Percentiles rank a stretch among this genome's conserved stretches.
Conservation (phyloP, 2,329 filamentous ascomycete genomes). For the Fusarium nygamai region DNA sequence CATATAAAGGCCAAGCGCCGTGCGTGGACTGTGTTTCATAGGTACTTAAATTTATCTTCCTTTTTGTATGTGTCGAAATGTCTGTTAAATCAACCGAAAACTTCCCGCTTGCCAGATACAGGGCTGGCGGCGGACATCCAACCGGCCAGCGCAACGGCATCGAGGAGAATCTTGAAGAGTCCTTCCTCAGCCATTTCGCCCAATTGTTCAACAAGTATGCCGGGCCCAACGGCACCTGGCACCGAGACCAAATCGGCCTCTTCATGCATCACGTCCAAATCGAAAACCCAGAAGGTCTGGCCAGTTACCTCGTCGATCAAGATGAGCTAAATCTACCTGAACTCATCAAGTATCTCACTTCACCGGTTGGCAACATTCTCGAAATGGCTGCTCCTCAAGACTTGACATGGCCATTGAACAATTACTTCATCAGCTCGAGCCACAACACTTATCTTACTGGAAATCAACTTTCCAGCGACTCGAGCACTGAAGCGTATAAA, state of each 20-base stretch:
- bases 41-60: too few relatives aligned
- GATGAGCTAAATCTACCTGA: neutral
- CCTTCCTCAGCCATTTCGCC: neutral
- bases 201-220: conserved; percentile 14
- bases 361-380: conserved; percentile 6
- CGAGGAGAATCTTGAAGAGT: neutral
- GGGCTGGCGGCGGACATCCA: conserved; percentile 1
- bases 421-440: conserved; percentile 94
- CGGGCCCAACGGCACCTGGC: neutral
- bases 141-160: conserved; percentile 4
- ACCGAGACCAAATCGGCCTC: neutral
- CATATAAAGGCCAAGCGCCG: neutral
- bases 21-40: fast-evolving
- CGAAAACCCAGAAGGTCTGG: conserved; percentile 4
- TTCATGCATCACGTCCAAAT: conserved; percentile 17
- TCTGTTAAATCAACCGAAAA: fast-evolving
- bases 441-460: conserved; percentile 93
- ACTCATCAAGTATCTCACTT: conserved; percentile 12
- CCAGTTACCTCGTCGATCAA: neutral
- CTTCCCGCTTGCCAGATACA: neutral
- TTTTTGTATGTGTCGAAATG: fast-evolving
- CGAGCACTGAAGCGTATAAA: conserved; percentile 81
- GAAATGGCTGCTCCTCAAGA: conserved; percentile 53
- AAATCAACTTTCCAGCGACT: conserved; percentile 82
- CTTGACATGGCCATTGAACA: conserved; percentile 74